Evolutionary conservation across 441 rosid species (phyloP).

Genomic region (Sinapis alba): DNA sequence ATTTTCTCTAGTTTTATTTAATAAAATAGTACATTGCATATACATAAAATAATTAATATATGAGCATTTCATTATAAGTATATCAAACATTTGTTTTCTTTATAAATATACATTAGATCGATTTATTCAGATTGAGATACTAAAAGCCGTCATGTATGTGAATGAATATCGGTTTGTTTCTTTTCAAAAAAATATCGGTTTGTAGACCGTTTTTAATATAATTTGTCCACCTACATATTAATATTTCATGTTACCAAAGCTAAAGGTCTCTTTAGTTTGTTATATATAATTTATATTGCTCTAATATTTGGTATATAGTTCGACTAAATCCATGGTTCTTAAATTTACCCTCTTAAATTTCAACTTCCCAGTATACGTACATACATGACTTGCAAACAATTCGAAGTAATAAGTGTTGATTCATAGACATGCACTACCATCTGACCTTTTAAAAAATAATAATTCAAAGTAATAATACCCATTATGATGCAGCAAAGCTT

Average conservation of each 20-base stretch:
- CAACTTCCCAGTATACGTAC: not conserved
- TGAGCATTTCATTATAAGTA: not conserved
- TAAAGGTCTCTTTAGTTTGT: too few species aligned
- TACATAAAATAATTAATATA: too few species aligned
- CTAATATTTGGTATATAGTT: not conserved
- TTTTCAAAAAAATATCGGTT: not conserved
- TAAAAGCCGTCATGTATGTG: not conserved
- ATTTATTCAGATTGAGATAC: not conserved
- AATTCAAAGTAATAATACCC: not conserved
- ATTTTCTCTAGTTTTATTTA: too few species aligned
- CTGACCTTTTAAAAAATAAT: not conserved
- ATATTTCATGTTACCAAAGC: not conserved
- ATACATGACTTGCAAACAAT: not conserved
- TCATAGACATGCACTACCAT: not conserved
- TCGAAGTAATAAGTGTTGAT: not conserved
- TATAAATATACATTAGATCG: not conserved
- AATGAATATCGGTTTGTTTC: not conserved
- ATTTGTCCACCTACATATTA: not conserved
- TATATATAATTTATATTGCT: not conserved
- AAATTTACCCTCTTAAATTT: not conserved
- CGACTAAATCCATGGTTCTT: not conserved
- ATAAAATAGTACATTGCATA: not conserved
- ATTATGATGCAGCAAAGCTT: not conserved
- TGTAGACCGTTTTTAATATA: not conserved
- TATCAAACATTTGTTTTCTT: not conserved